Evolutionary conservation across 495 filamentous ascomycete species (phyloP), one percentile per base, ranked within the genome.

Genomic region (Filosporella fistucella): DNA sequence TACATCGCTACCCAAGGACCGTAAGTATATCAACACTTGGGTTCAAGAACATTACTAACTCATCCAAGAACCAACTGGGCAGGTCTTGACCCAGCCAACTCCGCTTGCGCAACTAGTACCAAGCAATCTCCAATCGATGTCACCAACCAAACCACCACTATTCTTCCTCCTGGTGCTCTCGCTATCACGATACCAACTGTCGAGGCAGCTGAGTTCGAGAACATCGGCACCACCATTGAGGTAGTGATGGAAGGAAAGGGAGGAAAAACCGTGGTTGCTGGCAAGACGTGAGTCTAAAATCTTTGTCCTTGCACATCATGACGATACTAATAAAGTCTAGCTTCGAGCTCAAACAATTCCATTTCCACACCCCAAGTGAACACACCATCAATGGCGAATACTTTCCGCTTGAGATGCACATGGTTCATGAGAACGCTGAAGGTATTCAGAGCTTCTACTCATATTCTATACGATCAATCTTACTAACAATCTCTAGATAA

Each of bases 321-420:
- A n/a, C n/a, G n/a, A n/a, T n/a, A n/a, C n/a, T n/a, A n/a, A n/a
- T n/a, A n/a, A 13, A 13, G 32, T 47, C 7, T 21, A 60, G 61
- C 1, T 85, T 76, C 52, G 60, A 60, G 3, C 68, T 88, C 16
- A 61, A 70, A 29, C 82, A 88, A 54, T 85, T 84, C 66, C 82
- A 88, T 59, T 81, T 86, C 62, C 82, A 88, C 56, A 76, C 82
- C 11, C 82, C 84, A 6, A 75, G 73, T 57, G 84, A 88, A 66
- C 84, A 86, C 57, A 70, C 69, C 44, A 57, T 88, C 14, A 66
- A 73, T 52, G 61, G 65, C 41, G 63, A 50, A 26, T 42, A 49
- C 41, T 45, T 46, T 34, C 52, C 47, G 16, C 34, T 55, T 1
- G 47, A 55, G 42, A 42, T 50, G 23, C 52, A 55, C 36, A 34